A percentile compares a stretch with the other conserved stretches of the same genome.
Evolutionary conservation across 495 filamentous ascomycete genomes (phyloP).

Genomic region (Tuber magnatum): DNA sequence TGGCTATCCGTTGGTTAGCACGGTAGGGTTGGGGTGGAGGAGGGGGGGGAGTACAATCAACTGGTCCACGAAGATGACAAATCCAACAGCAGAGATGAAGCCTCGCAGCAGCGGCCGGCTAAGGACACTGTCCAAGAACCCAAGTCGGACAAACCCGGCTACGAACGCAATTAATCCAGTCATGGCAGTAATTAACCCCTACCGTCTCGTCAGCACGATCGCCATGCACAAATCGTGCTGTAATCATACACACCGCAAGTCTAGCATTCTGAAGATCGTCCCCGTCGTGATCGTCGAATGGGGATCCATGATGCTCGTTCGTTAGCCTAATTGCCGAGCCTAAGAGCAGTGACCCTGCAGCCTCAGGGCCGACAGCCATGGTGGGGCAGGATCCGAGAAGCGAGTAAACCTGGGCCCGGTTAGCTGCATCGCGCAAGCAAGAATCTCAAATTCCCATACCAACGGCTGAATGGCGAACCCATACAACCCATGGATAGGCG

Average conservation of each 20-base stretch:
- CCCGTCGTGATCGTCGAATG: constrained; percentile 57
- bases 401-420: constrained; percentile 56
- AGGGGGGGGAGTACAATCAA: constrained; percentile 49
- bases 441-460: constrained; percentile 33
- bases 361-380: constrained; percentile 94
- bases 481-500: constrained; percentile 92
- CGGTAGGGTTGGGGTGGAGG: background rate
- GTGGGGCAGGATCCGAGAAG: constrained; percentile 82
- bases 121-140: constrained; percentile 89
- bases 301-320: constrained; percentile 58
- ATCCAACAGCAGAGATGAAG: constrained; percentile 93
- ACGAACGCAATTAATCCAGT: constrained; percentile 78
- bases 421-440: background rate
- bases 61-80: constrained; percentile 93
- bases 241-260: constrained; percentile 49
- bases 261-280: constrained; percentile 64
- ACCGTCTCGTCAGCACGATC: background rate
- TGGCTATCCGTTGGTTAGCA: constrained; percentile 44
- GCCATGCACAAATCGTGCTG: background rate
- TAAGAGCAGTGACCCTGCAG: constrained; percentile 81
- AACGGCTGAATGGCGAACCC: constrained; percentile 87
- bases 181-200: constrained; percentile 77
- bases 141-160: constrained; percentile 76
- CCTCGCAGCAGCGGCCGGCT: constrained; percentile 86
- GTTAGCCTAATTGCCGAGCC: constrained; percentile 69